A percentile compares a stretch with the other conserved stretches of the same genome.
Evolutionary conservation across 2,329 filamentous ascomycete species (phyloP).

Genomic region (Rhytidhysteron rufulum): DNA sequence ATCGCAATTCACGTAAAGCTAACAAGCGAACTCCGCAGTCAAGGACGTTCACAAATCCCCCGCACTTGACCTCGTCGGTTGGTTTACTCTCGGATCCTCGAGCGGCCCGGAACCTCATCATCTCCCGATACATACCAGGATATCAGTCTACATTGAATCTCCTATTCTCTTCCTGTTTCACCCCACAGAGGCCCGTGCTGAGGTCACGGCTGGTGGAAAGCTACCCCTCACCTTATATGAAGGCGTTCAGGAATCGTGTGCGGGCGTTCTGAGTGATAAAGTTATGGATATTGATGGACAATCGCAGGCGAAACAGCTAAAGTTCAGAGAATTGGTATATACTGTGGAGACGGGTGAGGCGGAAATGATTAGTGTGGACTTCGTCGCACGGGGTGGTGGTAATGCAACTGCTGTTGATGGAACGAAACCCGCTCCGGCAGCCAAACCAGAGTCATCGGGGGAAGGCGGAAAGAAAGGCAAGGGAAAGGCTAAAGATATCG

Average conservation of each 20-base stretch:
- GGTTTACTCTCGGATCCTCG: constrained; percentile 76
- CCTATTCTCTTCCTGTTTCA: constrained; percentile 88
- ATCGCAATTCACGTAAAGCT: constrained; percentile 3
- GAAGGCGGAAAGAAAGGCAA: constrained; percentile 50
- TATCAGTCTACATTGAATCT: constrained; percentile 77
- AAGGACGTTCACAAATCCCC: constrained; percentile 83
- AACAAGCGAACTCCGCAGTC: constrained; percentile 53
- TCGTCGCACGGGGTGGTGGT: constrained; percentile 78
- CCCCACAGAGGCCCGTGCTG: constrained; percentile 53
- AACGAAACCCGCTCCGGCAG: constrained; percentile 27
- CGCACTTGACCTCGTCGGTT: constrained; percentile 77
- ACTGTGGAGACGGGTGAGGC: constrained; percentile 90
- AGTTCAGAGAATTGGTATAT: constrained; percentile 80
- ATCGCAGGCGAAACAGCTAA: constrained; percentile 49
- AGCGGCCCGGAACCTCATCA: constrained; percentile 65
- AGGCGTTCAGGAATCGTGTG: constrained; percentile 48
- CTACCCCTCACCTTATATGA: constrained; percentile 91
- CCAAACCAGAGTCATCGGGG: constrained; percentile 7
- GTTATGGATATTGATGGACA: constrained; percentile 63
- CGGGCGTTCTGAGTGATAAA: constrained; percentile 32
- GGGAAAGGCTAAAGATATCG: constrained; percentile 31
- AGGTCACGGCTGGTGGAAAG: constrained; percentile 64
- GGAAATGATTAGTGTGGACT: constrained; percentile 97
- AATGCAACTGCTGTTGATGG: constrained; percentile 65
- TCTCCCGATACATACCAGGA: constrained; percentile 72